Evolutionary conservation across 2,329 filamentous ascomycete species (phyloP), one percentile per base, ranked within the genome.

Genomic region (Ceratocystis lukuohia): DNA sequence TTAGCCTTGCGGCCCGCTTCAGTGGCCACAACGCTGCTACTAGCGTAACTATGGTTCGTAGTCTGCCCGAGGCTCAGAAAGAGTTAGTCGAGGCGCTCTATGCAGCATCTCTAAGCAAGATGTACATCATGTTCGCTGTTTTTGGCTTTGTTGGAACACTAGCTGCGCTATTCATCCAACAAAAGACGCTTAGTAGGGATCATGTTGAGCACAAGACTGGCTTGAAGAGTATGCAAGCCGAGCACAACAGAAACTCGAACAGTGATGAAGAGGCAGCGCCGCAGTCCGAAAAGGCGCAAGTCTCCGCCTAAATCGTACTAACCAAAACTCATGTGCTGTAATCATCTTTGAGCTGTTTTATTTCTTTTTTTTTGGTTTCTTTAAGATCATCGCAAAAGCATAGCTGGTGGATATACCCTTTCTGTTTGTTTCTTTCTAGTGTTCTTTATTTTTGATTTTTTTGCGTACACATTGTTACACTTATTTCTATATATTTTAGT

Each of bases 201-300:
- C 82, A 85, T 67, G 76, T 78, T 45, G 82, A 83, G 73, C 79
- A 83, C 71, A 82, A 83, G 76, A 85, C 83, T 0, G 83, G 83
- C 0, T 71, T 86, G 66, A 74, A 78, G 68, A 75, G 76, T 5
- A 72, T 79, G 62, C 64, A 69, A 56, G 50, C 59, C 2, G 17
- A 57, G 25, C 46, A 61, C 7, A 17, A 64, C 3, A 61, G 44
- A 20, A 25, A 1, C 3, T 57, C 53, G 3, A 37, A 17, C 4
- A 37, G 17, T 20, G 64, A 65, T 30, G 63, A 57, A 17, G 64
- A 65, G n/a, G 50, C 50, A 5, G 22, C 28, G 4, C 25, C 45
- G 33, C 50, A 25, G n/a, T 5, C 20, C 5, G 41, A 61, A 22
- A 65, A 65, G 25, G 37, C 12, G 12, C 28, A 33, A 33, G n/a